These are phyloP conservation scores for Lenwebbia sp. DNA, from an alignment of 345 rosid species.

Conservation along the genomic window DNA sequence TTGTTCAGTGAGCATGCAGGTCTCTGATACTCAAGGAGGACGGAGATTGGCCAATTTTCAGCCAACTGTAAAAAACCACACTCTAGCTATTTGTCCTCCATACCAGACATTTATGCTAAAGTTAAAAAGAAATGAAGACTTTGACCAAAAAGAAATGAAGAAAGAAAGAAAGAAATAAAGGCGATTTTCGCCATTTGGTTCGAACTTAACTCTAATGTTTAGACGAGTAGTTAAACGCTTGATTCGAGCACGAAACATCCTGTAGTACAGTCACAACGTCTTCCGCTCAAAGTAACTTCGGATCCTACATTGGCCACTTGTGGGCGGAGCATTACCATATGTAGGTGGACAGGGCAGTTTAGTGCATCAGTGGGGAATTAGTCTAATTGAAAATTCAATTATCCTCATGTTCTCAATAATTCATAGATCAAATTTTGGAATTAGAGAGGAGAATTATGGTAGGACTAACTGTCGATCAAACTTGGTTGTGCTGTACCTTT, in stretches of 20 bases:
- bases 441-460: not conserved
- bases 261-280: not conserved
- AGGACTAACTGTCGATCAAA: not conserved
- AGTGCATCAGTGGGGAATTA: not conserved
- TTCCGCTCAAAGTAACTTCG: not conserved
- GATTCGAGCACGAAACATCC: not conserved
- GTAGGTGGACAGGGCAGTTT: not conserved
- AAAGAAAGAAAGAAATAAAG: not conserved
- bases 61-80: not conserved
- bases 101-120: not conserved
- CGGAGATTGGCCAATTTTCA: slow-evolving; percentile 3
- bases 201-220: not conserved
- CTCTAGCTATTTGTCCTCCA: not conserved
- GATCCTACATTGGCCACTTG: not conserved
- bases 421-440: not conserved
- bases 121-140: not conserved
- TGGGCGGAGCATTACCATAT: not conserved
- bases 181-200: not conserved
- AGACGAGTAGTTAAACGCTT: not conserved
- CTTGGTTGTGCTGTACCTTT: not conserved
- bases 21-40: not conserved
- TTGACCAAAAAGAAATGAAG: no score
- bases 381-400: not conserved
- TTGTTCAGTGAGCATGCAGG: not conserved
- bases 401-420: not conserved